phyloP scores from a whole-genome alignment of 306 rosid genomes.

The Benincasa hispida region DNA sequence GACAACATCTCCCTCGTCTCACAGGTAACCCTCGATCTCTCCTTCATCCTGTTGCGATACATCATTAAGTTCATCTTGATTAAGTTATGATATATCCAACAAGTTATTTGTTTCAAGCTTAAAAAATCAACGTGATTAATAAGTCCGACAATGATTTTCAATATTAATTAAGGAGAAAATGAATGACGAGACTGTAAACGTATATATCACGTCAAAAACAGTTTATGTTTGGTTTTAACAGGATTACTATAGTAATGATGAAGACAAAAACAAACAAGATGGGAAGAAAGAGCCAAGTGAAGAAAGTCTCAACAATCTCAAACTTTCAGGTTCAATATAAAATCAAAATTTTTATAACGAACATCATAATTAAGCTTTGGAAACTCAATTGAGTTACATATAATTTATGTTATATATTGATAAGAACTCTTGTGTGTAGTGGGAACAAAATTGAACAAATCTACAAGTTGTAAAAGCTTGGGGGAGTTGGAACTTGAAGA shows the following conservation, averaged over 20 bases:
- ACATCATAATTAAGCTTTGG: not conserved
- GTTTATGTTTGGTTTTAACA: not conserved
- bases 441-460: slow-evolving; percentile 28
- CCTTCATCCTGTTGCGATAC: too few relatives aligned
- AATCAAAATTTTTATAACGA: not conserved
- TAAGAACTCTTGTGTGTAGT: not conserved
- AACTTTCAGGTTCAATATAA: not conserved
- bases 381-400: not conserved
- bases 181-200: too few relatives aligned
- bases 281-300: not conserved
- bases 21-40: slow-evolving; percentile 1
- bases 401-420: not conserved
- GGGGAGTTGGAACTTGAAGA: slow-evolving; percentile 80
- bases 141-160: too few relatives aligned
- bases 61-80: too few relatives aligned
- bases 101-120: too few relatives aligned
- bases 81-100: too few relatives aligned
- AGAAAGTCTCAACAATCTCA: slow-evolving; percentile 6
- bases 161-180: too few relatives aligned
- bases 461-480: slow-evolving; percentile 49
- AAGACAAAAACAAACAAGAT: slow-evolving; percentile 9
- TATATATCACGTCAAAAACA: too few relatives aligned
- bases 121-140: too few relatives aligned
- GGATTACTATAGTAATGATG: slow-evolving; percentile 6
- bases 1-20: not conserved